Percentiles rank a stretch among this genome's conserved stretches.
Conservation (phyloP, 345 rosid species). For the Psidium guajava region DNA sequence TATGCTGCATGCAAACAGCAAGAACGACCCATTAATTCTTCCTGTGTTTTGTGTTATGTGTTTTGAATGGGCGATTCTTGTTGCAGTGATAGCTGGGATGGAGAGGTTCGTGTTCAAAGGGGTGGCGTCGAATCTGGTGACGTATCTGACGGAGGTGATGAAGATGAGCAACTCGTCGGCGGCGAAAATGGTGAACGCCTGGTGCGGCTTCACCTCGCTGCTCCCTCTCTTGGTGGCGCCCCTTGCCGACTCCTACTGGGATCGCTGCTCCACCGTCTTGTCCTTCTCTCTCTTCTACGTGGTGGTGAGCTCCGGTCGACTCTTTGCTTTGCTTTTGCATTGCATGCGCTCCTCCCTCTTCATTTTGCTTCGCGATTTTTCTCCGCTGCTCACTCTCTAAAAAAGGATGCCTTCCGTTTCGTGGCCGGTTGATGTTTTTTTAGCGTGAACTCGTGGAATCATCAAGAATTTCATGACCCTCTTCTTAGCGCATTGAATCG, state of each 20-base stretch:
- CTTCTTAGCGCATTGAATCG: background rate
- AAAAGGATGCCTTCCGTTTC: background rate
- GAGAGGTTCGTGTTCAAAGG: constrained; percentile 98
- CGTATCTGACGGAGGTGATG: constrained; percentile 72
- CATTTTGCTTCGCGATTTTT: background rate
- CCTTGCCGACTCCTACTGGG: constrained; percentile 72
- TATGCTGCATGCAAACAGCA: background rate
- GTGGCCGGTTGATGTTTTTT: background rate
- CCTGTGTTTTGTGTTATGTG: background rate
- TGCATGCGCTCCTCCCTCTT: background rate
- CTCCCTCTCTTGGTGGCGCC: constrained; percentile 80
- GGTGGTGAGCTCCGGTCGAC: constrained; percentile 28
- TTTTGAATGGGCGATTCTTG: background rate
- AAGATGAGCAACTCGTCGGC: constrained; percentile 82
- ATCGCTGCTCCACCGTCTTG: constrained; percentile 58
- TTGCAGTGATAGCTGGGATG: constrained; percentile 59
- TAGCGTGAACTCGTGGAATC: background rate
- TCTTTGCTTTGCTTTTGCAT: too few relatives aligned
- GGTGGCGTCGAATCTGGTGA: constrained; percentile 84
- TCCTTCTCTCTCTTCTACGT: constrained; percentile 71
- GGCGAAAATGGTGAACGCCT: constrained; percentile 77
- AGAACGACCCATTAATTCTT: background rate
- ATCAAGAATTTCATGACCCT: background rate
- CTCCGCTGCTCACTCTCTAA: background rate
- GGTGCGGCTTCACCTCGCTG: constrained; percentile 87